Evolutionary conservation across 78 protist species (phyloP).

Genomic region (Emiliania huxleyi): DNA sequence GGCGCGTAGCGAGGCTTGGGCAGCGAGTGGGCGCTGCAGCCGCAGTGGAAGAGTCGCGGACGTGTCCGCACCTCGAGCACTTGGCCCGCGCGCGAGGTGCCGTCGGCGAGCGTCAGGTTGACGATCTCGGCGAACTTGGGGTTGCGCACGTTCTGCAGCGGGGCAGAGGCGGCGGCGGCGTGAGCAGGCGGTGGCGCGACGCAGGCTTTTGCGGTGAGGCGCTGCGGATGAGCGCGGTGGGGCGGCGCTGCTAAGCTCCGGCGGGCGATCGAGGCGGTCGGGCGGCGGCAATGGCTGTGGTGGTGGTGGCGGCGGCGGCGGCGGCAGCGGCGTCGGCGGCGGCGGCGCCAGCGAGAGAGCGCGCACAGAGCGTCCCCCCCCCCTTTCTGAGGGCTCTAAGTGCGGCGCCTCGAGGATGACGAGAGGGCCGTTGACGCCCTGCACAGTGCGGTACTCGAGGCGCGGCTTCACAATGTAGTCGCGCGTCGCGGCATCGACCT

Average conservation of each 20-base stretch:
- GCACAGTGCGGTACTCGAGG: conserved; percentile 94
- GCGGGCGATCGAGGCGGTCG: too few species aligned
- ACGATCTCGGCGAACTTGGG: conserved; percentile 98
- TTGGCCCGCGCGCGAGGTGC: conserved; percentile 88
- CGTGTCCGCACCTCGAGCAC: too few species aligned
- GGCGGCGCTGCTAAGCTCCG: too few species aligned
- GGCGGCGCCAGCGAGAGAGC: not conserved
- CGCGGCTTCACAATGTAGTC: conserved; percentile 3
- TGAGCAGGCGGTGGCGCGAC: not conserved
- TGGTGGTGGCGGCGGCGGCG: too few species aligned
- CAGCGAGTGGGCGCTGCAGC: too few species aligned
- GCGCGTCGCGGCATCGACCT: not conserved
- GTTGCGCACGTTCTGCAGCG: conserved; percentile 24
- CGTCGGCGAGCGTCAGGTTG: conserved; percentile 89
- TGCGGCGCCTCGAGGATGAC: conserved; percentile 90
- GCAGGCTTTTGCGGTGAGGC: too few species aligned
- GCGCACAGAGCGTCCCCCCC: not conserved
- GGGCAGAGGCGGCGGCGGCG: too few species aligned
- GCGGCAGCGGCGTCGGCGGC: too few species aligned
- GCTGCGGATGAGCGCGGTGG: too few species aligned
- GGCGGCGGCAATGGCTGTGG: too few species aligned
- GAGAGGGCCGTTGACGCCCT: conserved; percentile 98
- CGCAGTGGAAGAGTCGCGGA: too few species aligned
- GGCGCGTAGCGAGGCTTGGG: too few species aligned
- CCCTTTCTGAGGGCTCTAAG: not conserved